A percentile compares a stretch with the other conserved stretches of the same genome.
Conservation (phyloP, 176 grass and related monocot species). For the Carex littledalei region DNA sequence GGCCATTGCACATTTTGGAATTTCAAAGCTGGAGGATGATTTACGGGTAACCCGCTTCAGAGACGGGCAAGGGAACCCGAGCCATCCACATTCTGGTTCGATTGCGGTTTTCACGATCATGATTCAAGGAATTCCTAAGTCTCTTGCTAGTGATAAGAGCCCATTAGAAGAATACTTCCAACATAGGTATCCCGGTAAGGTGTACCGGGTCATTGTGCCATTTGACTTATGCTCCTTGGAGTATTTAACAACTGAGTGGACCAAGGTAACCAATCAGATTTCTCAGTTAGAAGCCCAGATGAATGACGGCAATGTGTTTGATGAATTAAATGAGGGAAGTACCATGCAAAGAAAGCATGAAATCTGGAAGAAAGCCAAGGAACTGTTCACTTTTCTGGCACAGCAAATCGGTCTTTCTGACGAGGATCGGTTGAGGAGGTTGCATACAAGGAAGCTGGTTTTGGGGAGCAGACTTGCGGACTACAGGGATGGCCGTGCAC, state of each 20-base stretch:
- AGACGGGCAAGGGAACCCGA: conserved; percentile 91
- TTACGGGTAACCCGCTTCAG: conserved; percentile 86
- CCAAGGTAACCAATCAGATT: conserved; percentile 64
- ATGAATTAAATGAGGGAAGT: conserved; percentile 13
- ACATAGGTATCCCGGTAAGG: conserved; percentile 87
- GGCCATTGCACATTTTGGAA: conserved; percentile 72
- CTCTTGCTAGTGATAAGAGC: conserved; percentile 54
- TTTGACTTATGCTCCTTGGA: conserved; percentile 78
- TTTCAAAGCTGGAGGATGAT: conserved; percentile 82
- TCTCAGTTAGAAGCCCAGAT: conserved; percentile 83
- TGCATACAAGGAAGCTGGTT: conserved; percentile 66
- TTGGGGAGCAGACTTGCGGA: conserved; percentile 62
- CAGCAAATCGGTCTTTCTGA: conserved; percentile 73
- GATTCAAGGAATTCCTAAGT: conserved; percentile 94
- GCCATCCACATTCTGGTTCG: conserved; percentile 75
- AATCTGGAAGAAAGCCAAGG: conserved; percentile 50
- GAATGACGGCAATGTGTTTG: conserved; percentile 43
- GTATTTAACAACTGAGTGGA: conserved; percentile 55
- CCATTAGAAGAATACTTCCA: conserved; percentile 89
- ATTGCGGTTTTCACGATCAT: conserved; percentile 88
- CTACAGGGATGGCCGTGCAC: conserved; percentile 65
- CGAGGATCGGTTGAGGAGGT: conserved; percentile 59
- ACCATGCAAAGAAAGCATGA: conserved; percentile 24
- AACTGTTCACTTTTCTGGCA: conserved; percentile 31
- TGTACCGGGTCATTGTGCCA: conserved; percentile 73